Conservation (phyloP, 179 eudicot species). For the Pouteria campechiana region DNA sequence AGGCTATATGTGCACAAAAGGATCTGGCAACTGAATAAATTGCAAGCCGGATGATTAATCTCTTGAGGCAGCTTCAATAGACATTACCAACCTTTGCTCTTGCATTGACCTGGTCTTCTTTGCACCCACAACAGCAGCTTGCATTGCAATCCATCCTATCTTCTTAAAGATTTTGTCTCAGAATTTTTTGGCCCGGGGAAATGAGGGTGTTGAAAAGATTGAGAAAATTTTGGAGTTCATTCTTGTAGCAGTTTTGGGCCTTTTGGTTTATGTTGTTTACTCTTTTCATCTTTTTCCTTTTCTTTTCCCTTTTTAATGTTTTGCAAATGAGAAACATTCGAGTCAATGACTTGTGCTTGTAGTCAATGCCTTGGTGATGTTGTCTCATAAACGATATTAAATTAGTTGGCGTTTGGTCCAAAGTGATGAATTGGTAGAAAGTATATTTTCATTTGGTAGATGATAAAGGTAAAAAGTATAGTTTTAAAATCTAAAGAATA, state of each 20-base stretch:
- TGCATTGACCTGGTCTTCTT: constrained; percentile 68
- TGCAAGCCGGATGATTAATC: constrained; percentile 58
- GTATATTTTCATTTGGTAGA: too few relatives aligned
- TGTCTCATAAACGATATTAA: too few relatives aligned
- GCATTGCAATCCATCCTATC: constrained; percentile 76
- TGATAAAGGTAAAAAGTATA: too few relatives aligned
- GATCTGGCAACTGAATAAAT: constrained; percentile 89
- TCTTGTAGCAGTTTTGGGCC: constrained; percentile 54
- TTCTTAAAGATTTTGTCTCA: constrained; percentile 15
- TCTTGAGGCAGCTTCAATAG: constrained; percentile 80
- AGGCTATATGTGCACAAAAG: constrained; percentile 81
- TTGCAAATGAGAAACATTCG: too few relatives aligned
- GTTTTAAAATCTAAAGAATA: too few relatives aligned
- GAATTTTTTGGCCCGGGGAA: constrained; percentile 1
- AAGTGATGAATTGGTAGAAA: too few relatives aligned
- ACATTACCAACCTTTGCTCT: constrained; percentile 74
- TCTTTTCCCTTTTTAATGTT: too few relatives aligned
- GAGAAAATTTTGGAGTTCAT: too few relatives aligned
- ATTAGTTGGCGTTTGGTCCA: too few relatives aligned
- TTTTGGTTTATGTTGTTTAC: neutral
- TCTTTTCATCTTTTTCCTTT: too few relatives aligned
- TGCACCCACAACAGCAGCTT: constrained; percentile 93
- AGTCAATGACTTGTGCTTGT: too few relatives aligned
- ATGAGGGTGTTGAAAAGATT: constrained; percentile 16
- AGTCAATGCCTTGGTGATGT: too few relatives aligned